Evolutionary conservation across 495 filamentous ascomycete genomes (phyloP), one percentile per base, ranked within the genome.

Genomic region (Daldinia grandis): DNA sequence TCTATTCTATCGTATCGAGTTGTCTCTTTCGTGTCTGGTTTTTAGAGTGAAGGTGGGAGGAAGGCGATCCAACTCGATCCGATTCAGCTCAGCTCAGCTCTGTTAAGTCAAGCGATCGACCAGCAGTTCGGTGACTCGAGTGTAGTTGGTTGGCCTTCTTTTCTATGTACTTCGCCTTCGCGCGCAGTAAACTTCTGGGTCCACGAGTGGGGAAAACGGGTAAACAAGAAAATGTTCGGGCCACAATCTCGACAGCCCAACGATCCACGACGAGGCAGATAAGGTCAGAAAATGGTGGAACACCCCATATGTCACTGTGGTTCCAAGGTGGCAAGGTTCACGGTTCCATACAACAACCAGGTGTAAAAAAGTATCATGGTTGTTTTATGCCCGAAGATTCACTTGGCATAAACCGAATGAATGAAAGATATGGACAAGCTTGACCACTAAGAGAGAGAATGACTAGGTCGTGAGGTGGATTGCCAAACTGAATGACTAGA

Each of bases 241-340:
- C 65, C 70, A 73, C 70, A 73, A 73, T 73, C 44, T 69, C 59
- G 69, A 73, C 57, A 73, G 70, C 70, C 70, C 70, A 73, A 73
- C 65, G 61, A 33, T 47, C 70, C 70, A 73, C 57, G 70, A 62
- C 24, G 62, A 73, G 61, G 58, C 70, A 68, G 62, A 69, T 69
- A 73, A 66, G 70, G 65, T 65, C 56, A 59, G 6, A 68, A 66
- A 69, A 66, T 44, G 33, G 60, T 69, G 65, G 70, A 62, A 73
- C 70, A 19, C 61, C 61, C 51, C 56, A 21, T 64, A 68, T 68
- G 44, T 64, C 47, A 72, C 60, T 50, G 50, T 65, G 38, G 44
- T 51, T 44, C 62, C 50, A 19, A 42, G 64, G 69, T 72, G 69
- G 69, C 69, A 53, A 63, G 25, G 54, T 59, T 72, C 63, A 42